phyloP scores from a whole-genome alignment of 2,329 filamentous ascomycete species.

The Penicillium brasilianum region DNA sequence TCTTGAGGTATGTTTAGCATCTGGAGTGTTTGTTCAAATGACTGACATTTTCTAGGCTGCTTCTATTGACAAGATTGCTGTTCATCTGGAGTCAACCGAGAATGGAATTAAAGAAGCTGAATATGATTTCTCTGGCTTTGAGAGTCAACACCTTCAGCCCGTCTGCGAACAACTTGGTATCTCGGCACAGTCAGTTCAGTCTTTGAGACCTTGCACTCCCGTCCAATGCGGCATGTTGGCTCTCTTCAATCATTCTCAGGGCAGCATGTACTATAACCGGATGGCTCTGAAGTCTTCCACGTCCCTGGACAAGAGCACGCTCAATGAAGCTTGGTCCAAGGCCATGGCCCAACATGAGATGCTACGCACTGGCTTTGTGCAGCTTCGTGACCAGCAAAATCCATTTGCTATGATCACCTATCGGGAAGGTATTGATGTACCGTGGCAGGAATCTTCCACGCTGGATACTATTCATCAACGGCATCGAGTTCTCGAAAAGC shows the following conservation, averaged over 20 bases:
- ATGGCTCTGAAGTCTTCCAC: constrained; percentile 59
- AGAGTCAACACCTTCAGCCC: constrained; percentile 46
- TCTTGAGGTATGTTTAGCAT: constrained; percentile 58
- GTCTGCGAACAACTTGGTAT: constrained; percentile 43
- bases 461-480: constrained; percentile 19
- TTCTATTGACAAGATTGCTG: constrained; percentile 42
- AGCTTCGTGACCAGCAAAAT: constrained; percentile 62
- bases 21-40: background rate
- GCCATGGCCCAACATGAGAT: constrained; percentile 67
- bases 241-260: constrained; percentile 70
- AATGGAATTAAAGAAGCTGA: constrained; percentile 11
- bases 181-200: constrained; percentile 52
- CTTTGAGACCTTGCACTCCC: constrained; percentile 76
- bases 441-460: constrained; percentile 43
- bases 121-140: constrained; percentile 60
- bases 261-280: constrained; percentile 76
- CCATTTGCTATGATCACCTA: constrained; percentile 79
- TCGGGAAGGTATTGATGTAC: constrained; percentile 40
- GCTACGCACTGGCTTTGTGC: constrained; percentile 74
- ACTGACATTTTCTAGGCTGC: constrained; percentile 36
- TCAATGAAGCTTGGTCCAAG: constrained; percentile 65
- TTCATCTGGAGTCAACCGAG: constrained; percentile 46
- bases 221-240: constrained; percentile 80
- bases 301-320: constrained; percentile 41
- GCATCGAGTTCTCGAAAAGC: constrained; percentile 44